These are phyloP conservation scores for Moelleriella libera DNA, from an alignment of 2,329 filamentous ascomycete genomes.

Conservation along the genomic window DNA sequence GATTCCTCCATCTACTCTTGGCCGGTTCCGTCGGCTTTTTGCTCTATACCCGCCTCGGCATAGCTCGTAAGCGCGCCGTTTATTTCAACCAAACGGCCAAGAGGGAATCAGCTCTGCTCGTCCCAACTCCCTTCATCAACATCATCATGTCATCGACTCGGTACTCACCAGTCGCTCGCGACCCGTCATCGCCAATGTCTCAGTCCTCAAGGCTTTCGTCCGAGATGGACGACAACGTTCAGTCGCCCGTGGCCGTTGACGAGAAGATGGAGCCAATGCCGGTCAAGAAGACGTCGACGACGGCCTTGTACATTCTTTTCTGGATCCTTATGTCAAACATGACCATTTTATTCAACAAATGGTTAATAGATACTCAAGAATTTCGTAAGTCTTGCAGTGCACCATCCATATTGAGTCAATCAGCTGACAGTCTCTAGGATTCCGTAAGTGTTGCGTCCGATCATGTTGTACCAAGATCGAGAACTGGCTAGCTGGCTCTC, in stretches of 20 bases:
- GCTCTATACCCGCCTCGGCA: too few relatives aligned
- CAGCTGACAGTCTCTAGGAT: too few relatives aligned
- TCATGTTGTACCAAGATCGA: too few relatives aligned
- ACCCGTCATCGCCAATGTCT: background rate
- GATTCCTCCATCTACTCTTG: too few relatives aligned
- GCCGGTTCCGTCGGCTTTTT: too few relatives aligned
- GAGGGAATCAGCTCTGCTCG: too few relatives aligned
- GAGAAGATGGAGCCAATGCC: background rate
- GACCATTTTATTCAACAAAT: conserved; percentile 89
- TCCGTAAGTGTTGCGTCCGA: too few relatives aligned
- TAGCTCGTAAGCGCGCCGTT: too few relatives aligned
- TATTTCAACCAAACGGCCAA: too few relatives aligned
- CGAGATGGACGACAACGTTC: conserved; percentile 11
- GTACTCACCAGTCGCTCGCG: background rate
- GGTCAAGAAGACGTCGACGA: conserved; percentile 13
- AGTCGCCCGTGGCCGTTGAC: conserved; percentile 5
- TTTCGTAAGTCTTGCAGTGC: conserved; percentile 8
- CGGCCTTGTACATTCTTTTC: conserved; percentile 25
- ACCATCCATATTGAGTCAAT: too few relatives aligned
- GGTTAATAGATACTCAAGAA: conserved; percentile 47
- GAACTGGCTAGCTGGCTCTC: too few relatives aligned
- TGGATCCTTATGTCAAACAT: conserved; percentile 80
- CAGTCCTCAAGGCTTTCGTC: background rate
- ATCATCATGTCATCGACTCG: background rate
- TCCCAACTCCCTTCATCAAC: background rate